These are phyloP conservation scores for Ustilago cynodontis DNA, from an alignment of 1,284 basidiomycete genomes.

Conservation along the genomic window DNA sequence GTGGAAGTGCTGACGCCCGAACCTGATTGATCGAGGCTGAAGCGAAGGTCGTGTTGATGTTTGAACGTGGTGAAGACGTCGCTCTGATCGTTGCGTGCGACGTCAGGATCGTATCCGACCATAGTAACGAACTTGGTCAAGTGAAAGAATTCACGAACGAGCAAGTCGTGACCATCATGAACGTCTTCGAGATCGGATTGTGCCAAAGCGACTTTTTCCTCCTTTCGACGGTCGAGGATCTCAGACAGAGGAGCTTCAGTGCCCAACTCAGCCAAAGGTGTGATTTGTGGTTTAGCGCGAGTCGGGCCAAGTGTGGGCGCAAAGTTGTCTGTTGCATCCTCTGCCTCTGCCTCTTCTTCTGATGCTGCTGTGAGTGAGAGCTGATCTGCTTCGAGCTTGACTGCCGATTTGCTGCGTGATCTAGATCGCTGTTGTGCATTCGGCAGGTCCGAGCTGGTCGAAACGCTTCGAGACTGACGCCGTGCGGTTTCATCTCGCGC, in stretches of 20 bases:
- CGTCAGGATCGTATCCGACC: constrained; percentile 60
- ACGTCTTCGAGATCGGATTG: constrained; percentile 53
- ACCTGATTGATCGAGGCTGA: constrained; percentile 31
- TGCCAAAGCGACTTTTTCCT: constrained; percentile 33
- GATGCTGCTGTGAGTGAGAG: background rate
- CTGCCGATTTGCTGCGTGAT: constrained; percentile 36
- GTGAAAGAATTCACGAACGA: constrained; percentile 64
- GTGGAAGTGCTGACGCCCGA: constrained; percentile 18
- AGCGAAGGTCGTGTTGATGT: constrained; percentile 47
- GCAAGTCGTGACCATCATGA: constrained; percentile 57
- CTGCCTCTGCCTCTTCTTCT: constrained; percentile 12
- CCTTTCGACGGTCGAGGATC: constrained; percentile 35
- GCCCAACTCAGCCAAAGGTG: constrained; percentile 24
- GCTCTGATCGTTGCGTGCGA: constrained; percentile 49
- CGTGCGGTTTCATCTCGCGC: constrained; percentile 20
- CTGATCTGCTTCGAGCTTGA: constrained; percentile 14
- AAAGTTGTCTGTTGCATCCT: background rate
- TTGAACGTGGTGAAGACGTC: constrained; percentile 59
- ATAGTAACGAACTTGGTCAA: constrained; percentile 63
- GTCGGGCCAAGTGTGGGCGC: background rate
- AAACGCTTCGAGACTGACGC: constrained; percentile 7
- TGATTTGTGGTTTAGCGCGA: constrained; percentile 34
- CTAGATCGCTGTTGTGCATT: constrained; percentile 17
- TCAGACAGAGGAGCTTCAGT: constrained; percentile 25
- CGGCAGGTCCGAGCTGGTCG: constrained; percentile 14